Evolutionary conservation across 2,329 filamentous ascomycete species (phyloP).

Genomic region (Dactylellina parvicollis): DNA sequence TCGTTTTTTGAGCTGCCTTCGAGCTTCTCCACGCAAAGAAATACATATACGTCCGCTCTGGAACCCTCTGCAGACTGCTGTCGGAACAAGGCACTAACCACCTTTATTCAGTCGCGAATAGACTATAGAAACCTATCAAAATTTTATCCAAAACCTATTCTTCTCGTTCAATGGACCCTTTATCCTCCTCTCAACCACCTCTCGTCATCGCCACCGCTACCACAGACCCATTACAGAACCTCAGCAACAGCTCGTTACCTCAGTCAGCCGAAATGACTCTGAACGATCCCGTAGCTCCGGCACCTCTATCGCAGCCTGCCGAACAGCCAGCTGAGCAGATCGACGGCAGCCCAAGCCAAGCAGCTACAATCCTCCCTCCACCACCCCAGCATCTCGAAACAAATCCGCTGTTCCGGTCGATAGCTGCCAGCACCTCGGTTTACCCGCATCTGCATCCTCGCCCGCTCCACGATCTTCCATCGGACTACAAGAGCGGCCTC

Average conservation of each 20-base stretch:
- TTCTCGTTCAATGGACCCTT: conserved; percentile 10
- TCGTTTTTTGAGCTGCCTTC: not conserved
- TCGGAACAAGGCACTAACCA: not conserved
- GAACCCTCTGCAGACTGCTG: not conserved
- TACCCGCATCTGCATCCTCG: conserved; percentile 47
- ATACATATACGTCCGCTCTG: too few relatives aligned
- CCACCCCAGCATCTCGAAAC: conserved; percentile 45
- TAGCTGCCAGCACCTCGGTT: conserved; percentile 48
- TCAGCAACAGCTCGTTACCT: not conserved
- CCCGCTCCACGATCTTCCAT: conserved; percentile 38
- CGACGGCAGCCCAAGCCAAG: not conserved
- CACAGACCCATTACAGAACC: not conserved
- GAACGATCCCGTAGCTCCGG: conserved; percentile 3
- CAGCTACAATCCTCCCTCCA: conserved; percentile 27
- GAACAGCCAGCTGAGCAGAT: not conserved
- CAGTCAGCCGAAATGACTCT: conserved; percentile 25
- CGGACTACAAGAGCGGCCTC: conserved; percentile 32
- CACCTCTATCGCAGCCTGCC: conserved; percentile 11
- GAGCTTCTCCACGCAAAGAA: not conserved
- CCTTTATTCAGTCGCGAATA: not conserved
- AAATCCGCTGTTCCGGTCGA: conserved; percentile 50
- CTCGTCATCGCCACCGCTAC: conserved; percentile 2
- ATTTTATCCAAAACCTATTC: not conserved
- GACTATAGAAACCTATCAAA: not conserved
- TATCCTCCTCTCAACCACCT: conserved; percentile 16